Evolutionary conservation across 768 basidiomycete species (phyloP).

Genomic region (Pleurotus djamor): DNA sequence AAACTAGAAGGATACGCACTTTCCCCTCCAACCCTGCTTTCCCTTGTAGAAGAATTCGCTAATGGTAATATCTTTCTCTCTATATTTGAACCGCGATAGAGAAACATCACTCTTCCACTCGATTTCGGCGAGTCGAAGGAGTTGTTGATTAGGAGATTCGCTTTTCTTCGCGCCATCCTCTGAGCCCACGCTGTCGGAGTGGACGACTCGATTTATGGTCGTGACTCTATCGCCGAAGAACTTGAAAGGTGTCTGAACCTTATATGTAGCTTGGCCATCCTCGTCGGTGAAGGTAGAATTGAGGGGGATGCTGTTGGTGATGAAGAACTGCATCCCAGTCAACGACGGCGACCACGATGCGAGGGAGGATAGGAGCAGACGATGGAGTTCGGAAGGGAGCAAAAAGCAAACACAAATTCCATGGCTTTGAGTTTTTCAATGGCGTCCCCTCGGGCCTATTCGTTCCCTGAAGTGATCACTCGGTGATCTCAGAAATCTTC

Average conservation of each 20-base stretch:
- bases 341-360: neutral
- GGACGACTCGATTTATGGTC: conserved; percentile 13
- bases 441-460: conserved; percentile 1
- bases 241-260: conserved; percentile 15
- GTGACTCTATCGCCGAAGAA: conserved; percentile 16
- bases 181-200: conserved; percentile 2
- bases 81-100: conserved; percentile 15
- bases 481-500: conserved; percentile 6
- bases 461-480: conserved; percentile 1
- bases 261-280: conserved; percentile 21
- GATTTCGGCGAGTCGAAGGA: conserved; percentile 16
- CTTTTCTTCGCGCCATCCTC: conserved; percentile 1
- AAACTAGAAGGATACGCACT: conserved; percentile 11
- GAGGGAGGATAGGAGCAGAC: neutral
- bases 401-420: conserved; percentile 1
- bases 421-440: neutral
- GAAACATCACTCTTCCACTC: conserved; percentile 17
- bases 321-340: conserved; percentile 17
- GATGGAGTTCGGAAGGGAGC: neutral
- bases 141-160: conserved; percentile 8
- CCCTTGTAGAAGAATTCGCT: conserved; percentile 20
- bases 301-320: conserved; percentile 15
- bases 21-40: conserved; percentile 16
- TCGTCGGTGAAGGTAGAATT: conserved; percentile 18
- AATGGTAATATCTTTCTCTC: conserved; percentile 16